phyloP scores from a whole-genome alignment of 2,329 filamentous ascomycete genomes.

The Trichocomaceae sp. region DNA sequence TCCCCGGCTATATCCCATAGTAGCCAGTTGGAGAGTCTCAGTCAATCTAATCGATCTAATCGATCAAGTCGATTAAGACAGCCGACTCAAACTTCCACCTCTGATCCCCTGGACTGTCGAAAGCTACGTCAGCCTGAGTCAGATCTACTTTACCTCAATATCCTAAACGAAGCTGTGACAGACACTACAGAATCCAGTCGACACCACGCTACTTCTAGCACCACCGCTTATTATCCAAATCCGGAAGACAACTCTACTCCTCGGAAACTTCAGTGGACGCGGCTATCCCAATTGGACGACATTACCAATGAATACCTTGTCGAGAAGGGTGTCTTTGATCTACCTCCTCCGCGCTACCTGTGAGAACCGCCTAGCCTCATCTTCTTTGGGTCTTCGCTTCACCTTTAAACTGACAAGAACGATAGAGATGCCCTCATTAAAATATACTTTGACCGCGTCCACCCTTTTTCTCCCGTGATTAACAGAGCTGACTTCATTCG shows the following conservation, averaged over 20 bases:
- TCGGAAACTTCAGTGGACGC: background rate
- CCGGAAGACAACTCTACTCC: too few relatives aligned
- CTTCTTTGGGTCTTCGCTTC: background rate
- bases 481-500: background rate
- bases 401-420: background rate
- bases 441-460: background rate
- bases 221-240: background rate
- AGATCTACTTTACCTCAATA: background rate
- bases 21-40: too few relatives aligned
- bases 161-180: background rate
- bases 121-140: background rate
- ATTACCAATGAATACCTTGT: background rate
- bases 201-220: background rate
- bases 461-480: background rate
- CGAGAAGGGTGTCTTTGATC: background rate
- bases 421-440: background rate
- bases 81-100: too few relatives aligned
- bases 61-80: too few relatives aligned
- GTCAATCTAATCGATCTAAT: too few relatives aligned
- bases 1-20: too few relatives aligned
- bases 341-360: background rate
- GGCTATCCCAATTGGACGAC: background rate
- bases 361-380: background rate
- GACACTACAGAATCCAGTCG: background rate
- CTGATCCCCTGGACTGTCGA: background rate